Percentiles rank a stretch among this genome's conserved stretches.
phyloP scores from a whole-genome alignment of 768 basidiomycete species.

The Mycena vulgaris region DNA sequence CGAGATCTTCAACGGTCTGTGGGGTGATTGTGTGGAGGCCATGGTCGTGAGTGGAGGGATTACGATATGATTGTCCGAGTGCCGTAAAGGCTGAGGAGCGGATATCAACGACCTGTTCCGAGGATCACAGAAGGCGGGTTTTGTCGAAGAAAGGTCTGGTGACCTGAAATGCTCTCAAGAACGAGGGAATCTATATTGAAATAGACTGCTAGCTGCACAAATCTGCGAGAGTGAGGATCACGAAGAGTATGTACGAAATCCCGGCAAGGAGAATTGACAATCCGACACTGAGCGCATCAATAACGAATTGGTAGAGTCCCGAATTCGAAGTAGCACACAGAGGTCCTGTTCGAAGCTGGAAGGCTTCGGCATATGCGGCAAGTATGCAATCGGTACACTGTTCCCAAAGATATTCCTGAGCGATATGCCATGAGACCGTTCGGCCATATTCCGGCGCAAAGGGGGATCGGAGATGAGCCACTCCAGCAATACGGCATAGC shows the following conservation, averaged over 20 bases:
- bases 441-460: conserved; percentile 4
- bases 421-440: background rate
- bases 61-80: background rate
- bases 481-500: conserved; percentile 9
- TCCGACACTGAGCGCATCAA: background rate
- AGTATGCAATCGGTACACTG: conserved; percentile 5
- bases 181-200: background rate
- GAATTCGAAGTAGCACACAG: background rate
- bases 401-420: conserved; percentile 8
- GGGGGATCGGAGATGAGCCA: background rate
- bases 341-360: background rate
- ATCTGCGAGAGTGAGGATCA: conserved; percentile 1
- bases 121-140: no score
- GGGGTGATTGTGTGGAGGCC: background rate
- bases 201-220: background rate
- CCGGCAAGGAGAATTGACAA: background rate
- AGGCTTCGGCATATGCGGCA: background rate
- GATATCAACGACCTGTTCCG: no score
- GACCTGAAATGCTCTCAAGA: no score
- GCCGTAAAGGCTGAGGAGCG: no score
- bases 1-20: background rate
- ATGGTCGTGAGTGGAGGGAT: background rate
- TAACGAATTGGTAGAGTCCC: background rate
- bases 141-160: no score
- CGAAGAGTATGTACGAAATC: background rate